A percentile compares a stretch with the other conserved stretches of the same genome.
Conservation (phyloP, 495 filamentous ascomycete genomes). For the Penicillium cosmopolitanum region DNA sequence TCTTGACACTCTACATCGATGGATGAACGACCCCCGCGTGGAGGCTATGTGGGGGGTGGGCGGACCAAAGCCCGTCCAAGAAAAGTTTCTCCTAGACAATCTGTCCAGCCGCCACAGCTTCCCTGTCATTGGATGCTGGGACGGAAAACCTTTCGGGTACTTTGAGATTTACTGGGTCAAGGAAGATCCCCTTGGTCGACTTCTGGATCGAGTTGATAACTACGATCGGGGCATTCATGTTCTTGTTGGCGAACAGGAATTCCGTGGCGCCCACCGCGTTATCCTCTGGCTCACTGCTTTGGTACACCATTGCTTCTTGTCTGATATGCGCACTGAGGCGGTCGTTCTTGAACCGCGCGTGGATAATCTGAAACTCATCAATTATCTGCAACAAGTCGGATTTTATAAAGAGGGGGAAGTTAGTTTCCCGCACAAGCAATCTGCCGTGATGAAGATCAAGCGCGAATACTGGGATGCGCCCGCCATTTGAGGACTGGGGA, state of each 20-base stretch:
- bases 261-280: constrained; percentile 74
- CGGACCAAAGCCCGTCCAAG: constrained; percentile 63
- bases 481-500: constrained; percentile 50
- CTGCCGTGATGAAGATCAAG: constrained; percentile 80
- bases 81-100: constrained; percentile 67
- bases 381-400: constrained; percentile 72
- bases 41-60: constrained; percentile 78
- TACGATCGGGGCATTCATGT: constrained; percentile 90
- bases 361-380: constrained; percentile 87
- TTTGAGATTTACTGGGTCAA: constrained; percentile 99
- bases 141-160: constrained; percentile 93
- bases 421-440: constrained; percentile 89
- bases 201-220: constrained; percentile 67
- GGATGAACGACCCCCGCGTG: constrained; percentile 90
- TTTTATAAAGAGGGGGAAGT: constrained; percentile 91
- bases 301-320: constrained; percentile 80
- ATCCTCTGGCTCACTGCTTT: constrained; percentile 80
- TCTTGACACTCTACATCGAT: constrained; percentile 75
- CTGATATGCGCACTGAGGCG: constrained; percentile 79
- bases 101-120: constrained; percentile 75
- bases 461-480: constrained; percentile 85
- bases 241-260: constrained; percentile 91
- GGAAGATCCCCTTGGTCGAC: constrained; percentile 76
- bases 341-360: constrained; percentile 88
- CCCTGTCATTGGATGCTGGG: constrained; percentile 92